phyloP scores from a whole-genome alignment of 768 basidiomycete genomes.

The Mycena polygramma region DNA sequence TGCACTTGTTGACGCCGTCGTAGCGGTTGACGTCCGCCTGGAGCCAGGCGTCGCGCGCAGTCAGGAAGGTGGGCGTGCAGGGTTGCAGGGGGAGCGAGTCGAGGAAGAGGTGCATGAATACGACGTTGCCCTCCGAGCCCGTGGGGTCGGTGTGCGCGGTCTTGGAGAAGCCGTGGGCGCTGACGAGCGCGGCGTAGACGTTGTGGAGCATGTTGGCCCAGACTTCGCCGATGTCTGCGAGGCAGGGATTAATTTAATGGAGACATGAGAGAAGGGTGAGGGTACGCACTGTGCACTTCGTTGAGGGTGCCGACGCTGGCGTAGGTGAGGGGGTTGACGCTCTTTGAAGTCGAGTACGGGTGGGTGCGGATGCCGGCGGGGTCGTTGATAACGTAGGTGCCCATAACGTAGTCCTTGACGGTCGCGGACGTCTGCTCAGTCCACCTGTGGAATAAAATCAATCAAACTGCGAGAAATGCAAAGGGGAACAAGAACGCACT shows the following conservation, averaged over 20 bases:
- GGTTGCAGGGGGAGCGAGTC: conserved; percentile 39
- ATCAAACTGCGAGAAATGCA: background rate
- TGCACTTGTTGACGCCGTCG: conserved; percentile 19
- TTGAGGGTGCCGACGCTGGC: background rate
- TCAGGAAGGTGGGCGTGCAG: conserved; percentile 25
- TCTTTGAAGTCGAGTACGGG: conserved; percentile 65
- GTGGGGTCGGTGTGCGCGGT: conserved; percentile 43
- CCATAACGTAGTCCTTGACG: background rate
- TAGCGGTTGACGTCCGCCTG: conserved; percentile 26
- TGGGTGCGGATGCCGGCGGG: conserved; percentile 65
- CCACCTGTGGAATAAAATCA: conserved; percentile 1
- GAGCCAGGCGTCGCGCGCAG: conserved; percentile 20
- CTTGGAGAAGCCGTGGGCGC: conserved; percentile 40
- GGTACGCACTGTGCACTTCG: conserved; percentile 14
- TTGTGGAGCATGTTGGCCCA: conserved; percentile 58
- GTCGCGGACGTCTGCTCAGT: background rate
- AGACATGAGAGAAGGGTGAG: background rate
- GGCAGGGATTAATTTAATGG: background rate
- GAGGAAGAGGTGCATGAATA: conserved; percentile 51
- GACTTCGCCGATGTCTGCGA: conserved; percentile 48
- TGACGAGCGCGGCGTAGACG: conserved; percentile 45
- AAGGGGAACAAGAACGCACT: background rate
- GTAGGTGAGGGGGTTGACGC: background rate
- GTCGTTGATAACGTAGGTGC: conserved; percentile 62
- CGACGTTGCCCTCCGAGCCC: conserved; percentile 46